Evolutionary conservation across 2,329 filamentous ascomycete species (phyloP), one percentile per base, ranked within the genome.

Genomic region (Pseudogymnoascus sp.): DNA sequence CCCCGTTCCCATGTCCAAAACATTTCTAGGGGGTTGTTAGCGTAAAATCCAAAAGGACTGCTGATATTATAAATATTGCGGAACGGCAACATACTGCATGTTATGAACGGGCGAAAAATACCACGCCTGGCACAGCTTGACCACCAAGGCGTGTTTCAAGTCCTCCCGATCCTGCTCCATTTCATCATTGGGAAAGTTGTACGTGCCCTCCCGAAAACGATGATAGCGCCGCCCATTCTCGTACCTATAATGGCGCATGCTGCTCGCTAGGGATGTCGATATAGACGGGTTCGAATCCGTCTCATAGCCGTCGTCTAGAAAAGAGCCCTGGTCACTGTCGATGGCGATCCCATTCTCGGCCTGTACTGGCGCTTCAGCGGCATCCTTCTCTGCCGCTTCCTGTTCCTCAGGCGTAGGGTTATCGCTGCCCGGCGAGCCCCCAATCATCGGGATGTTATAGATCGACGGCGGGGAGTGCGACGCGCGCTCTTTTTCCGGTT

Each of bases 221-320:
- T 84, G 82, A 62, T 85, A 85, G 25, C 82, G 75, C 22, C 81
- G 75, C n/a, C 82, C 82, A 66, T 85, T 83, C 66, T 84, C 81
- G 61, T 74, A 77, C 57, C 75, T 73, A 65, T 81, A 84, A 63
- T 84, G 77, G 43, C 77, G 72, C 22, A 81, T 73, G 37, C 70
- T 74, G 50, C 64, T 67, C 2, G 64, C 61, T 3, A 71, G 59
- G 7, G 68, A 70, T 6, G 68, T 68, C 1, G 65, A 65, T 37
- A 64, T 63, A 3, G 67, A 66, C 11, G 58, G 62, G 2, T 65
- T 7, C 30, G 63, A 63, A 57, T 70, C 70, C 2, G 67, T 68
- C 41, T 68, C 69, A 63, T 71, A 71, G 22, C 70, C 70, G 7
- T 65, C 66, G 63, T 70, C 68, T 11, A 61, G 63, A 3, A 59